phyloP scores from a whole-genome alignment of 768 basidiomycete genomes.

The Leccinum fibrillosum region DNA sequence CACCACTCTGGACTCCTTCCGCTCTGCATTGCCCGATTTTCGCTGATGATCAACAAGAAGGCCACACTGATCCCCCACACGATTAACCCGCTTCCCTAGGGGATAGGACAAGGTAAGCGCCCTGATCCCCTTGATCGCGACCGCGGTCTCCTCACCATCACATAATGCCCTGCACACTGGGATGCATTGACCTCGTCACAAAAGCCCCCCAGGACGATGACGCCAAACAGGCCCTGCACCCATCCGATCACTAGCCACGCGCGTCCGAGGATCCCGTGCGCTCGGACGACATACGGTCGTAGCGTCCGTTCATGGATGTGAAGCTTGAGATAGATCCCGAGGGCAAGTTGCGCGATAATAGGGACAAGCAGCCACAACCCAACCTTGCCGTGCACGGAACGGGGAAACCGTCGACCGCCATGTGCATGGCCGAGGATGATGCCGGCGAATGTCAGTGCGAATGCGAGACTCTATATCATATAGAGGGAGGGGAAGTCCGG shows the following conservation, averaged over 20 bases:
- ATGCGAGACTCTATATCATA: conserved; percentile 51
- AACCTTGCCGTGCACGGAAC: conserved; percentile 71
- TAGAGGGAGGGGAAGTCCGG: not conserved
- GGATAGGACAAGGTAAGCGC: not conserved
- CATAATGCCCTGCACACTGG: conserved; percentile 87
- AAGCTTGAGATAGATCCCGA: conserved; percentile 89
- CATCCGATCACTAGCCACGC: conserved; percentile 82
- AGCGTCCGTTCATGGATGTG: conserved; percentile 79
- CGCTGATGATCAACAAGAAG: conserved; percentile 72
- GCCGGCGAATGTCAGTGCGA: conserved; percentile 67
- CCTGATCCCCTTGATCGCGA: conserved; percentile 6
- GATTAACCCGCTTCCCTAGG: conserved; percentile 79
- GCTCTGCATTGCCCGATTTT: conserved; percentile 68
- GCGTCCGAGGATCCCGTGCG: conserved; percentile 79
- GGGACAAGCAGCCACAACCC: conserved; percentile 53
- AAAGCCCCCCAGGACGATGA: conserved; percentile 68
- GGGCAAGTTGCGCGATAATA: conserved; percentile 58
- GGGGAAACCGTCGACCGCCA: conserved; percentile 70
- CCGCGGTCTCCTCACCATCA: conserved; percentile 47
- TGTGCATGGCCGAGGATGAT: conserved; percentile 85
- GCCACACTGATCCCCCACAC: conserved; percentile 82
- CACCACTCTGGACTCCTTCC: conserved; percentile 79
- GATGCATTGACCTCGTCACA: conserved; percentile 67
- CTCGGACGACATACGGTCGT: conserved; percentile 65
- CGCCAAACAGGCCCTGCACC: conserved; percentile 90